Base-by-base conservation (phyloP, 2,329 filamentous ascomycete genomes). In the Phialocephala sp. region DNA sequence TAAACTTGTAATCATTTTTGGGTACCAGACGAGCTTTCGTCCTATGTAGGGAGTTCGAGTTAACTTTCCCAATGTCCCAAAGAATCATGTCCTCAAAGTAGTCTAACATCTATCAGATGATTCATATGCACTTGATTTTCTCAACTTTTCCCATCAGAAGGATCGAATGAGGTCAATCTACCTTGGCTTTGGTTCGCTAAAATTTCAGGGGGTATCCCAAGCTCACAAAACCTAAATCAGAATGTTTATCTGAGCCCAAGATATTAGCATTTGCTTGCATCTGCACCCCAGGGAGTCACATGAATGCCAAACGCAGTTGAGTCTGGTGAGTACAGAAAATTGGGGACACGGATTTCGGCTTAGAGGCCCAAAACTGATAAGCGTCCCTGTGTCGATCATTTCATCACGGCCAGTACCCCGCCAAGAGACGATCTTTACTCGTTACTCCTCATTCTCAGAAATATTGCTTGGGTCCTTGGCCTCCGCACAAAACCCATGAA, bases 351-450 rank as follows among this genome's bases (percentile, higher is more conserved):
- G 4, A 4, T 47, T 47, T 18, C 43, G 43, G 8, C 43, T 47
- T 47, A 2, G 43, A n/a, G 43, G 20, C 12, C 43, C 15, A n/a
- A 22, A 47, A 47, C 8, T 58, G n/a, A 1, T 15, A 57, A 57
- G 35, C 9, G n/a, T 24, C n/a, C 35, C 22, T n/a, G 35, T 41
- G 56, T 58, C 22, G 56, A 58, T 58, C 37, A 41, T 58, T 35
- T 41, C 24, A 27, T 35, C 36, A 24, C 56, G 36, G 56, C 18
- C n/a, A 43, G n/a, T 22, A 41, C 56, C 56, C 24, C n/a, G 56
- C 36, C 56, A 24, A 58, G 56, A 14, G 20, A n/a, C 56, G 56
- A 57, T 57, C 56, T 41, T 58, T 41, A 27, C 37, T 57, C 56
- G n/a, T 58, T 41, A 27, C 37, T 41, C 37, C 37, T 41, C 37